Evolutionary conservation across 2,329 filamentous ascomycete genomes (phyloP).

Genomic region (Clathrospora elynae): DNA sequence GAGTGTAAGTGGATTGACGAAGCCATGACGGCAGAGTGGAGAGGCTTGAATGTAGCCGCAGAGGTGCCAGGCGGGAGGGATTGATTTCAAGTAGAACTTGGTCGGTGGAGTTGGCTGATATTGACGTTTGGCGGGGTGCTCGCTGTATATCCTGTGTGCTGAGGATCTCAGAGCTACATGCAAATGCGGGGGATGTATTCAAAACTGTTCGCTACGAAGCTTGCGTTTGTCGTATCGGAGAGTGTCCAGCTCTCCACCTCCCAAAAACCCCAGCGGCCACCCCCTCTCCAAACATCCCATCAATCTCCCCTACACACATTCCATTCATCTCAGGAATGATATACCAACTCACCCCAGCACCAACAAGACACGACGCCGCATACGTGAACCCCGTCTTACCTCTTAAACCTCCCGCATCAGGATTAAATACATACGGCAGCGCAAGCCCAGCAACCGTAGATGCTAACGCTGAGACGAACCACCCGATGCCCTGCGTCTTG

Average conservation of each 20-base stretch:
- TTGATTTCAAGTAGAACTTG: too few species aligned
- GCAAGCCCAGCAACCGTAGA: constrained; percentile 54
- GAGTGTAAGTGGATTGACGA: constrained; percentile 64
- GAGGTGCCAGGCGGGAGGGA: constrained; percentile 7
- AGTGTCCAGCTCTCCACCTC: too few species aligned
- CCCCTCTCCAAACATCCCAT: constrained; percentile 45
- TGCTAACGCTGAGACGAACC: constrained; percentile 50
- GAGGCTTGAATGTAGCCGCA: constrained; percentile 49
- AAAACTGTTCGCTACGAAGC: too few species aligned
- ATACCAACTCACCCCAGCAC: constrained; percentile 50
- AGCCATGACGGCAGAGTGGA: constrained; percentile 48
- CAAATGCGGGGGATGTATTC: too few species aligned
- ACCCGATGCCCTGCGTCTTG: constrained; percentile 53
- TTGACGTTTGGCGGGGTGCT: too few species aligned
- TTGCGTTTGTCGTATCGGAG: too few species aligned
- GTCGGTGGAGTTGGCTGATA: too few species aligned
- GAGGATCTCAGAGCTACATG: too few species aligned
- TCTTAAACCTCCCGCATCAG: constrained; percentile 50
- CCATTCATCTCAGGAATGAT: constrained; percentile 61
- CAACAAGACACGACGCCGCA: constrained; percentile 42
- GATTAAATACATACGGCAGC: constrained; percentile 60
- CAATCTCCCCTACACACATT: constrained; percentile 55
- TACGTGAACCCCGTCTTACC: constrained; percentile 53
- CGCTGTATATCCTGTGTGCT: too few species aligned
- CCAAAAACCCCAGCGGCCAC: constrained; percentile 26